Evolutionary conservation across 495 filamentous ascomycete species (phyloP).

Genomic region (Trichoderma parareesei): DNA sequence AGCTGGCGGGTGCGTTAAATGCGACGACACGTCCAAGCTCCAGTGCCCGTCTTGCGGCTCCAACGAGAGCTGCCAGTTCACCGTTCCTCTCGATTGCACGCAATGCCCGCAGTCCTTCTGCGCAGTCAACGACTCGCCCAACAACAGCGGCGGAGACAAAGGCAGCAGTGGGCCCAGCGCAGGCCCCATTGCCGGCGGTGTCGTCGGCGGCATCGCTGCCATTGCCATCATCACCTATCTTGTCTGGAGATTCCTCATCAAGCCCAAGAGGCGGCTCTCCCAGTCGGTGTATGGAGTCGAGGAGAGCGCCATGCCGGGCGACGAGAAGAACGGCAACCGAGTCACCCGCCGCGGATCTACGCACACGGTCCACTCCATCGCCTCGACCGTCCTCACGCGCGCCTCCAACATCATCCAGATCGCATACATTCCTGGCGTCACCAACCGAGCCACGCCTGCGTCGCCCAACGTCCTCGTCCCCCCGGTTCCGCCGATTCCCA

Average conservation of each 20-base stretch:
- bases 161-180: conserved; percentile 48
- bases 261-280: conserved; percentile 60
- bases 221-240: conserved; percentile 66
- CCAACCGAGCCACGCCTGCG: conserved; percentile 76
- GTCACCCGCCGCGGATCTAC: conserved; percentile 67
- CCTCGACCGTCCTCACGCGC: conserved; percentile 88
- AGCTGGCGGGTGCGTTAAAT: conserved; percentile 24
- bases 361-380: conserved; percentile 84
- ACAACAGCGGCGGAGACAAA: conserved; percentile 16
- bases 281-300: conserved; percentile 6
- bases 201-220: conserved; percentile 64
- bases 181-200: conserved; percentile 78
- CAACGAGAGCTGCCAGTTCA: conserved; percentile 29
- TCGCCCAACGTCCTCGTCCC: conserved; percentile 79
- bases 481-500: conserved; percentile 86
- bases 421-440: conserved; percentile 96
- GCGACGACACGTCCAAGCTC: conserved; percentile 16
- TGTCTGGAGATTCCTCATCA: conserved; percentile 81
- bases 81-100: conserved; percentile 24
- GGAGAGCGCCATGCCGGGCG: conserved; percentile 25
- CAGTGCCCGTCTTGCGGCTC: conserved; percentile 34
- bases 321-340: conserved; percentile 52
- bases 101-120: conserved; percentile 35
- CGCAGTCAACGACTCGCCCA: conserved; percentile 25
- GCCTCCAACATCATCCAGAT: conserved; percentile 99